Evolutionary conservation across 371 early-diverging fungal species (phyloP).

Genomic region (Apophysomyces trapeziformis): DNA sequence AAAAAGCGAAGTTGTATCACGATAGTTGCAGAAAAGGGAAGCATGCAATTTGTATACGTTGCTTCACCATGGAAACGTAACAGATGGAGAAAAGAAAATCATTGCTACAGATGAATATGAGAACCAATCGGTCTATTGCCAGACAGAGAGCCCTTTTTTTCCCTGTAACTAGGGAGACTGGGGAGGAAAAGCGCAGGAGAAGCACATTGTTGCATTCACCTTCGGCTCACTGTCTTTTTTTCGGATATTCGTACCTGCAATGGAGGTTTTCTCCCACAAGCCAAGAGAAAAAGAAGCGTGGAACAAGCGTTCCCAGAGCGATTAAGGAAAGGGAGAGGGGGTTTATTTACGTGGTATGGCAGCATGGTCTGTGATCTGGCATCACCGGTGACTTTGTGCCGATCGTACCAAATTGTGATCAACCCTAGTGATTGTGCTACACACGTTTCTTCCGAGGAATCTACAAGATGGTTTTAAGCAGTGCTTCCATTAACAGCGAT

Average conservation of each 20-base stretch:
- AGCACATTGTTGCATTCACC: neutral
- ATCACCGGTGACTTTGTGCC: neutral
- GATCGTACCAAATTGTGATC: neutral
- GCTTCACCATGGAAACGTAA: neutral
- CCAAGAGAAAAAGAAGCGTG: neutral
- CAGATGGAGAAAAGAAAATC: neutral
- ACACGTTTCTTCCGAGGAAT: neutral
- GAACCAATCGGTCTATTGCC: neutral
- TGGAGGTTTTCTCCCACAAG: neutral
- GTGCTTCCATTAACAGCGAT: neutral
- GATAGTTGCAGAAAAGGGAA: too few species aligned
- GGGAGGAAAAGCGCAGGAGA: neutral
- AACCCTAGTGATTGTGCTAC: neutral
- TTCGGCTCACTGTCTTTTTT: neutral
- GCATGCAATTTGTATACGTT: too few species aligned
- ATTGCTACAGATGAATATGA: neutral
- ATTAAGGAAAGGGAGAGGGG: neutral
- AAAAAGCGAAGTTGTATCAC: neutral
- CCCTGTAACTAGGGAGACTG: too few species aligned
- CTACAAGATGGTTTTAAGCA: neutral
- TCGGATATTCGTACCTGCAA: neutral
- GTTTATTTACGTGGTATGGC: neutral
- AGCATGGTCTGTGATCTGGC: conserved; percentile 11
- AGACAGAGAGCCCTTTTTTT: neutral
- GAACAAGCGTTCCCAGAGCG: neutral